phyloP scores from a whole-genome alignment of 148 eudicot genomes.

The Nepenthes gracilis region DNA sequence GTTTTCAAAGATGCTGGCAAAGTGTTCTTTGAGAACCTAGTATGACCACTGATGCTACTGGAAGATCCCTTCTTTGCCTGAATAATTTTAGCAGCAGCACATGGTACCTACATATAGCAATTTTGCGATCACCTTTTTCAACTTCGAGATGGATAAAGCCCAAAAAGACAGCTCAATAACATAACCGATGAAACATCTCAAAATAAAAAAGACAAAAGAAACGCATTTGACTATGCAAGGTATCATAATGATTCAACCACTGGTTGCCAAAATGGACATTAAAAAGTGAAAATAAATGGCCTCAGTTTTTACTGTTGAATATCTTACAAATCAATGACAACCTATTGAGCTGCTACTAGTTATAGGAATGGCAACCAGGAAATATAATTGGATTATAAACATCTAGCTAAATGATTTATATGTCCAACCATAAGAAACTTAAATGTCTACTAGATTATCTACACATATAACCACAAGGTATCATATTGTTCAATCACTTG shows the following conservation, averaged over 20 bases:
- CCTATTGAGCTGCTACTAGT: too few species aligned
- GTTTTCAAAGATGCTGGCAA: conserved; percentile 20
- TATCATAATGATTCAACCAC: too few species aligned
- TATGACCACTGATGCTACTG: conserved; percentile 11
- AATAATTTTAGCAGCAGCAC: conserved; percentile 31
- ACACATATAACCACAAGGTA: background rate
- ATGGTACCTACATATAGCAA: conserved; percentile 39
- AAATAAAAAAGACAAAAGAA: background rate
- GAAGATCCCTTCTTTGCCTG: conserved; percentile 49
- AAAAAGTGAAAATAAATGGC: too few species aligned
- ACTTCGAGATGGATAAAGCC: background rate
- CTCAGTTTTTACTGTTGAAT: too few species aligned
- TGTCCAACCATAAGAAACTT: too few species aligned
- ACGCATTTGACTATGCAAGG: background rate
- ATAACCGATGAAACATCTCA: background rate
- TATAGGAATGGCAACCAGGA: too few species aligned
- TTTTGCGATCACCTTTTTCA: conserved; percentile 3
- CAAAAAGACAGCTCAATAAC: background rate
- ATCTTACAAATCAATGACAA: too few species aligned
- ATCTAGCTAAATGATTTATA: too few species aligned
- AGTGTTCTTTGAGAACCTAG: conserved; percentile 22
- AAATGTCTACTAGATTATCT: too few species aligned
- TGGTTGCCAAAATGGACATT: too few species aligned
- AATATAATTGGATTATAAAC: too few species aligned
- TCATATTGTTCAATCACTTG: too few species aligned